A percentile compares a stretch with the other conserved stretches of the same genome.
These are phyloP conservation scores for Daucus carota DNA, from an alignment of 129 eudicot genomes.

Conservation along the genomic window DH1_v3.0 NC_030385.2:19490501-19491000, in stretches of 20 bases:
- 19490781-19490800: slow-evolving; percentile 65
- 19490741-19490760: slow-evolving; percentile 2
- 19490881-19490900: background rate
- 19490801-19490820: slow-evolving; percentile 93
- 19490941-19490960: slow-evolving; percentile 37
- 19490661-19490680: slow-evolving; percentile 69
- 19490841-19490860: slow-evolving; percentile 80
- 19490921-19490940: slow-evolving; percentile 11
- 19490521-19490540: background rate
- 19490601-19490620: slow-evolving; percentile 89
- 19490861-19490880: slow-evolving; percentile 55
- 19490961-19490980: slow-evolving; percentile 69
- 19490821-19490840: slow-evolving; percentile 60
- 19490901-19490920: slow-evolving; percentile 11
- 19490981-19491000: slow-evolving; percentile 63
- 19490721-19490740: background rate
- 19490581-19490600: slow-evolving; percentile 86
- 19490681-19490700: slow-evolving; percentile 28
- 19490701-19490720: background rate
- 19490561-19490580: slow-evolving; percentile 38
- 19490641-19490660: slow-evolving; percentile 82
- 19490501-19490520: background rate
- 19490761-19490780: slow-evolving; percentile 41
- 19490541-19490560: background rate
- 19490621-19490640: slow-evolving; percentile 83